These are phyloP conservation scores for Vigna mungo DNA, from an alignment of 306 rosid species.

Conservation along the genomic window DNA sequence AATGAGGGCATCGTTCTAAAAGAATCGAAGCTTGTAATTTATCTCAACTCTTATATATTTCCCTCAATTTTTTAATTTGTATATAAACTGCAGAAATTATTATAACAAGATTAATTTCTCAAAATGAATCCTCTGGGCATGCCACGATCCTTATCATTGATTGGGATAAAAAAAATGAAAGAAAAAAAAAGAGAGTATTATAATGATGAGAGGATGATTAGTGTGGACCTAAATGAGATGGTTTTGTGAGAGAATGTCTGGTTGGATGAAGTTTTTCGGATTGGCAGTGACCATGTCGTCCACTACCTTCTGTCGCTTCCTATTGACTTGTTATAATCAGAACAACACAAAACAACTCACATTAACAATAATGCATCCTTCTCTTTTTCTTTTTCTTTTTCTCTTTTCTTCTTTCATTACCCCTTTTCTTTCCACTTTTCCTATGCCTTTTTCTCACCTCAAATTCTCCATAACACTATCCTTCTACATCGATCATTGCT, in stretches of 20 bases:
- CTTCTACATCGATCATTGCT: neutral
- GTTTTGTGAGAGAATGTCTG: conserved; percentile 4
- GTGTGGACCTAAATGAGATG: neutral
- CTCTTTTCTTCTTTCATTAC: conserved; percentile 12
- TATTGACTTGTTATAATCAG: conserved; percentile 24
- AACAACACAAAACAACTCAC: conserved; percentile 20
- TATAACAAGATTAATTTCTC: too few relatives aligned
- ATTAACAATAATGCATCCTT: conserved; percentile 25
- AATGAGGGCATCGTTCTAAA: too few relatives aligned
- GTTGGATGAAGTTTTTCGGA: conserved; percentile 10
- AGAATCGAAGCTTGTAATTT: too few relatives aligned
- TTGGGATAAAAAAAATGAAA: too few relatives aligned
- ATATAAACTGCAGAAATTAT: too few relatives aligned
- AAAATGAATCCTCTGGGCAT: too few relatives aligned
- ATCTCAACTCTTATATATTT: too few relatives aligned
- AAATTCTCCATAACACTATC: neutral
- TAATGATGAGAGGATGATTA: conserved; percentile 26
- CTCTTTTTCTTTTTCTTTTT: conserved; percentile 15
- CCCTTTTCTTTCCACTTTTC: conserved; percentile 3
- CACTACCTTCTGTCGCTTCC: conserved; percentile 45
- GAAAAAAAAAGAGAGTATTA: neutral
- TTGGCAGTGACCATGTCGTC: conserved; percentile 24
- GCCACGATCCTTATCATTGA: too few relatives aligned
- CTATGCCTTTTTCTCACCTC: conserved; percentile 12
- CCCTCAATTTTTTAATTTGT: too few relatives aligned